A percentile compares a stretch with the other conserved stretches of the same genome.
phyloP scores from a whole-genome alignment of 2,329 filamentous ascomycete species.

The Colletotrichum camelliae region DNA sequence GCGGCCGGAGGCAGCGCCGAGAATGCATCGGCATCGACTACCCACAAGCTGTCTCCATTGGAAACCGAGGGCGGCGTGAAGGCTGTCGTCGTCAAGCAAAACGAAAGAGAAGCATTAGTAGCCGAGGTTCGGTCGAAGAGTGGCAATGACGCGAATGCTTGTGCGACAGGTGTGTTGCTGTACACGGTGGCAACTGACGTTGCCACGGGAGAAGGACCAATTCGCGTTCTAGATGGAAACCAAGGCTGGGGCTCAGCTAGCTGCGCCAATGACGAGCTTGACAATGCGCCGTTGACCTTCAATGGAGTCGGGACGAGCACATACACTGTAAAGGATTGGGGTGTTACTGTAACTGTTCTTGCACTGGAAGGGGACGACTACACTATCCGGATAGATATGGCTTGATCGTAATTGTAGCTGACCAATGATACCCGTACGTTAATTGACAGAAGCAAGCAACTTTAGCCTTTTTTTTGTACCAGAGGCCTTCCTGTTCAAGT shows the following conservation, averaged over 20 bases:
- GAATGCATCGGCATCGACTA: conserved; percentile 19
- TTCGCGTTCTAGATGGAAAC: conserved; percentile 36
- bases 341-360: background rate
- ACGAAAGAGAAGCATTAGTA: conserved; percentile 29
- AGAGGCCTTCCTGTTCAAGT: background rate
- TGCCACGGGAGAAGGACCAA: conserved; percentile 32
- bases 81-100: conserved; percentile 33
- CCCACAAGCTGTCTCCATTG: conserved; percentile 30
- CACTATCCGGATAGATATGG: background rate
- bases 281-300: conserved; percentile 34
- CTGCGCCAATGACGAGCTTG: conserved; percentile 33
- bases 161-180: conserved; percentile 37
- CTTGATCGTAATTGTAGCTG: background rate
- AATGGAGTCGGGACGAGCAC: background rate
- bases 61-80: conserved; percentile 26
- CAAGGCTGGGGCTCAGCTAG: conserved; percentile 27
- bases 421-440: background rate
- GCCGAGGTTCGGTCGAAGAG: conserved; percentile 33
- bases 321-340: background rate
- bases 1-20: background rate
- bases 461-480: background rate
- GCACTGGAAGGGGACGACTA: background rate
- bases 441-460: fast-evolving
- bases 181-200: conserved; percentile 37
- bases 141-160: conserved; percentile 30